A percentile compares a stretch with the other conserved stretches of the same genome.
Conservation (phyloP, 177 flowering plant genomes). For the Vitis hybrid region DNA sequence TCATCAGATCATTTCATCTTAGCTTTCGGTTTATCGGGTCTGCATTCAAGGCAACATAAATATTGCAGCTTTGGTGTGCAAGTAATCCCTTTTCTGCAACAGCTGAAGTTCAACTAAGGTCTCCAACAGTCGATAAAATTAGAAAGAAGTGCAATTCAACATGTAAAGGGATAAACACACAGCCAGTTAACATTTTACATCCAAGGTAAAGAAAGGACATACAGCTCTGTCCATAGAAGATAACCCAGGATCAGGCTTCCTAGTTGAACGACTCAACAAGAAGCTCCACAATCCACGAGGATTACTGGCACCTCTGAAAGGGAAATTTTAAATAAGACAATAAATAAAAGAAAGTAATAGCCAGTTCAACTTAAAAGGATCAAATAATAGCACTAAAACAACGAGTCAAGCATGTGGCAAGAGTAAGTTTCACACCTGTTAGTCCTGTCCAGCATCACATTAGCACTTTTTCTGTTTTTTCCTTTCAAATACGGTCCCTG, state of each 20-base stretch:
- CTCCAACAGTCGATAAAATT: too few relatives aligned
- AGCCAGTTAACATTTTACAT: not conserved
- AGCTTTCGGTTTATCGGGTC: too few relatives aligned
- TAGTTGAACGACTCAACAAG: slow-evolving; percentile 34
- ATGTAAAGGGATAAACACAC: not conserved
- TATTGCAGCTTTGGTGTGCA: too few relatives aligned
- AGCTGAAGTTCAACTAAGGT: too few relatives aligned
- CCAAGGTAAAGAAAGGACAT: slow-evolving; percentile 17
- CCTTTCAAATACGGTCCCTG: slow-evolving; percentile 31
- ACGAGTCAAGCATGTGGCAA: not conserved
- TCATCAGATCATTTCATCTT: too few relatives aligned
- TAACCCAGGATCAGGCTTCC: slow-evolving; percentile 32
- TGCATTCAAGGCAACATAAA: too few relatives aligned
- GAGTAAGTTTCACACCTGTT: slow-evolving; percentile 24
- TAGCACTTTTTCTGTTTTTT: slow-evolving; percentile 30
- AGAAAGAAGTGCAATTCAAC: not conserved
- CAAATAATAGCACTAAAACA: not conserved
- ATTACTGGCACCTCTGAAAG: slow-evolving; percentile 33
- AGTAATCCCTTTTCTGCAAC: too few relatives aligned
- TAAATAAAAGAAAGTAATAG: not conserved
- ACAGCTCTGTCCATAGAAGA: slow-evolving; percentile 41
- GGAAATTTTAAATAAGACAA: slow-evolving; percentile 6
- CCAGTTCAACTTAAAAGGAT: not conserved
- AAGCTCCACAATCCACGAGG: slow-evolving; percentile 69
- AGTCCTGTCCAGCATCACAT: slow-evolving; percentile 17